Evolutionary conservation across 148 eudicot species (phyloP), one percentile per base, ranked within the genome.

Genomic region (Mesembryanthemum crystallinum): DNA sequence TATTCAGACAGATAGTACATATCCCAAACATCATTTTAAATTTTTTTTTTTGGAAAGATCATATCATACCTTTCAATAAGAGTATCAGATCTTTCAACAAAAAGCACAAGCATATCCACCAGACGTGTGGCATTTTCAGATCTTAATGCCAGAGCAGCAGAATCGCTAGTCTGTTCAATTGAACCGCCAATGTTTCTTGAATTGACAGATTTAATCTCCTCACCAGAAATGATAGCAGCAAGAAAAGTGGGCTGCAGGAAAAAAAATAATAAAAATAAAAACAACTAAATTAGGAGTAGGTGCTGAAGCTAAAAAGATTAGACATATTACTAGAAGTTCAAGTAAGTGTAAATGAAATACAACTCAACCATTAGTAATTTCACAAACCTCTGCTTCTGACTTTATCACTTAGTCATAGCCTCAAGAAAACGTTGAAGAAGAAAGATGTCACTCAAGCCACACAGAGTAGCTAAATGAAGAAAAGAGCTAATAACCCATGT

Each of bases 191-290:
- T 73, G 65, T 66, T 73, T 61, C 69, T 73, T 57, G 59, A 39
- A 73, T 79, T 78, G 55, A 64, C 72, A 73, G 60, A 67, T 59
- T 80, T 67, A 76, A 66, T 73, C 49, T 84, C 92, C 71, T 87
- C 86, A 39, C 77, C 79, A 78, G 81, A 72, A 59, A 91, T 77
- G 42, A 91, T 77, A 75, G 88, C 88, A 84, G 79, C 83, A 78
- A 92, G 80, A 74, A 91, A 91, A 72, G 97, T 92, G 75, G 99
- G 94, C 99, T 96, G 90, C 86, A 77, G 43, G n/a, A n/a, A 45
- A 70, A 47, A 11, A 76, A 35, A 35, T 35, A 35, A n/a, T n/a
- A n/a, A n/a, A 57, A 74, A 25, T 10, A 32, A 52, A 25, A 78
- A 24, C 37, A 70, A 24, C 28, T 29, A 77, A 30, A 68, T 45